Conservation (phyloP, 1,284 basidiomycete species). For the Ganoderma lucidum region DNA sequence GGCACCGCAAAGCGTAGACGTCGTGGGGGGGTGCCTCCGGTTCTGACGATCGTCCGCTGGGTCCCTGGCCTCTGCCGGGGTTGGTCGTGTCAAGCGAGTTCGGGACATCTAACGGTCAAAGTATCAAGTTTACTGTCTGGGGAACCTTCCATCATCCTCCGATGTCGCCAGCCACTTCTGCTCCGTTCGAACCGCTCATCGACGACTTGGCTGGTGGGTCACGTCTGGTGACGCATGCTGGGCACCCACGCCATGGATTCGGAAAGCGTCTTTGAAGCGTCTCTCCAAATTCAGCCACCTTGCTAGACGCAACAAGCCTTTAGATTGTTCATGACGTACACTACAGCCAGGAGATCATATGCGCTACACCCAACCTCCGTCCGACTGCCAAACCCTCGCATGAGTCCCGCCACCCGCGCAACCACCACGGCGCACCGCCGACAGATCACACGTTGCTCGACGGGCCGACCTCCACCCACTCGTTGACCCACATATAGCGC, state of each 20-base stretch:
- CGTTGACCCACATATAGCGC: slow-evolving; percentile 93
- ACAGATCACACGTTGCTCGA: neutral
- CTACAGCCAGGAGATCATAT: neutral
- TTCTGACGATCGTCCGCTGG: too few relatives aligned
- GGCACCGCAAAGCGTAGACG: neutral
- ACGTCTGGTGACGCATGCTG: too few relatives aligned
- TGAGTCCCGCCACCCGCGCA: neutral
- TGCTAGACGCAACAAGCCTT: neutral
- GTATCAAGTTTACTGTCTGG: too few relatives aligned
- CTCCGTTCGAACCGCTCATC: too few relatives aligned
- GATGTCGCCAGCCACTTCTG: too few relatives aligned
- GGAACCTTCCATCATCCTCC: too few relatives aligned
- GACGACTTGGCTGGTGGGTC: too few relatives aligned
- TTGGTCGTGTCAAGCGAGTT: too few relatives aligned
- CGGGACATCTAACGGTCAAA: too few relatives aligned
- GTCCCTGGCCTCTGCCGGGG: too few relatives aligned
- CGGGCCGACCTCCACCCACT: slow-evolving; percentile 57
- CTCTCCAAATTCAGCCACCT: neutral
- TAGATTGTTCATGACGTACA: neutral
- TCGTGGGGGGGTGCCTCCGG: too few relatives aligned
- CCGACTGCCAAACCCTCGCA: neutral
- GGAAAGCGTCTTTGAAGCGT: too few relatives aligned
- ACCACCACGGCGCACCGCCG: neutral
- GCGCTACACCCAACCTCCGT: neutral
- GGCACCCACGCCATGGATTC: neutral